Evolutionary conservation across 495 filamentous ascomycete genomes (phyloP).

Genomic region (Cercophora sp.): DNA sequence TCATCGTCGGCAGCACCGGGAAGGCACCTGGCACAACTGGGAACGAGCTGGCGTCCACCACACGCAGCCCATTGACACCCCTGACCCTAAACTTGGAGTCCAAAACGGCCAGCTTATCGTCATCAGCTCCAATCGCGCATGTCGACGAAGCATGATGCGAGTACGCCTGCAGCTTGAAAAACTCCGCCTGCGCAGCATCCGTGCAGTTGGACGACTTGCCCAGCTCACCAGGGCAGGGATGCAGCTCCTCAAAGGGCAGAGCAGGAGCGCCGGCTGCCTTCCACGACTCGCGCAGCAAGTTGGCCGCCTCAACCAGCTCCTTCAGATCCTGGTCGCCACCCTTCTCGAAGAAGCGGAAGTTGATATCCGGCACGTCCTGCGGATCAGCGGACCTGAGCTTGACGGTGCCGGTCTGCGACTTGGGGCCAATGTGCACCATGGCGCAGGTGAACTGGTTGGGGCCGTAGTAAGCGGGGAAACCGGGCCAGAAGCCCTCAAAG

Average conservation of each 20-base stretch:
- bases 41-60: constrained; percentile 54
- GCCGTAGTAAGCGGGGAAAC: constrained; percentile 41
- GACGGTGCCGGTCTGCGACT: constrained; percentile 50
- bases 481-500: constrained; percentile 49
- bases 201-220: constrained; percentile 29
- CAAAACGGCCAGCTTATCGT: constrained; percentile 47
- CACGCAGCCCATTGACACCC: constrained; percentile 45
- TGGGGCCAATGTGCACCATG: constrained; percentile 46
- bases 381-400: constrained; percentile 47
- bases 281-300: constrained; percentile 44
- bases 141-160: constrained; percentile 49
- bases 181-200: constrained; percentile 37
- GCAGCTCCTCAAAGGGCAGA: constrained; percentile 37
- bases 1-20: constrained; percentile 57
- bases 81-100: constrained; percentile 50
- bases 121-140: constrained; percentile 46
- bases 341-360: constrained; percentile 53
- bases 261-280: constrained; percentile 30
- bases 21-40: constrained; percentile 57
- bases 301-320: constrained; percentile 48
- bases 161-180: constrained; percentile 47
- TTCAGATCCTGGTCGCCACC: constrained; percentile 37
- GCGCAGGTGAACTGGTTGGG: constrained; percentile 40
- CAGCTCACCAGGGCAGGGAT: constrained; percentile 35
- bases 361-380: constrained; percentile 51